Base-by-base conservation (phyloP, 306 rosid species). In the Comarum palustre region DNA sequence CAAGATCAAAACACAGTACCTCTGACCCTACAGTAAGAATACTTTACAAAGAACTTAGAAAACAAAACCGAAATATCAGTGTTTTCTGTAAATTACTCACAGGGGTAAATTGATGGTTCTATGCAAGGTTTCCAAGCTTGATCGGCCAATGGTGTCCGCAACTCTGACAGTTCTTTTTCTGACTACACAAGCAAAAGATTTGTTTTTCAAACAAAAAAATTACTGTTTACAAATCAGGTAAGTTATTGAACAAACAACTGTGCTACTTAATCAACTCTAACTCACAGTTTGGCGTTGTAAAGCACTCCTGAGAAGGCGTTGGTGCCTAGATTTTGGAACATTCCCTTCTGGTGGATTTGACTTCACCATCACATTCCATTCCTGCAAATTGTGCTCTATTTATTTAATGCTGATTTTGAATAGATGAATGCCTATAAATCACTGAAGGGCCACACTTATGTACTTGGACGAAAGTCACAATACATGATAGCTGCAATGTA, bases 241-340 rank as follows among this genome's bases (percentile, higher is more conserved):
- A 70, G 50, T 2, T 45, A 65, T 25, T 36, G 19, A 71, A 73
- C 39, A 69, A 80, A 73, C 8, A 73, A 38, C 39, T 82, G 54
- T 34, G 27, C 54, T 57, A 72, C 74, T 70, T 58, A 78, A 84
- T 71, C 67, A 81, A 85, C 70, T 72, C 91, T 84, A 84, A 91
- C 83, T 69, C 84, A 80, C 99, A 68, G 81, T 88, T 82, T 90
- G 87, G 15, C 79, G 87, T 68, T 86, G 96, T 83, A 88, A 76
- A 11, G 96, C 99, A 55, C 91, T 91, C 82, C 57, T 91, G 78
- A 95, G 90, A 60, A 95, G 95, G 64, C 87, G 87, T 13, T 71
- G 85, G 82, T 95, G 97, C 81, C 92, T 91, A 32, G 96, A 90
- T 80, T 90, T 95, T 55, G 90, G 87, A 79, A 82, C 78, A 82